Base-by-base conservation (phyloP, 805 yeast species). In the Saccharomycopsis fibuligera region DNA sequence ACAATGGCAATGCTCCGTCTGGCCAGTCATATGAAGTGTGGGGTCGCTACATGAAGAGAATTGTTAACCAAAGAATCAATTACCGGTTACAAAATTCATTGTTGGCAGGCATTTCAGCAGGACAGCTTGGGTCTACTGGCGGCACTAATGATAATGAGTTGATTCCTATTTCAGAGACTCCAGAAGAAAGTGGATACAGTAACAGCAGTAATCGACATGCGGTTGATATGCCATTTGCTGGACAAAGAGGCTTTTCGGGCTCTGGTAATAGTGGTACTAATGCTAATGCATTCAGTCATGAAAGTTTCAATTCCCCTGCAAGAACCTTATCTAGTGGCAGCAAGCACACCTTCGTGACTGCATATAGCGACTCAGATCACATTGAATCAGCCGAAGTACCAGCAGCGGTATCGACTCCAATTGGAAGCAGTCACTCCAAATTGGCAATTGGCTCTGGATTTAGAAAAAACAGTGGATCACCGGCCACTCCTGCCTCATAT, bases 1-100 rank as follows among this genome's bases (percentile, higher is more conserved):
- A 6, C 5, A 22, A 8, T 1, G 44, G n/a, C 5, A 22, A 29
- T 5, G 35, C 31, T 27, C 37, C 27, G 9, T 4, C 17, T 12
- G 23, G 37, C 12, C 45, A 44, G 27, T 25, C 43, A 10, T 50
- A 49, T 24, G 53, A 49, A 24, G 43, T 45, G 4, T 52, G 53
- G 55, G 47, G 49, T 17, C 50, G 41, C 29, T 52, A 52, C 36
- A 52, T 52, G 53, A 52, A 43, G 42, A 38, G 38, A 41, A 47
- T 52, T 39, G 41, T 52, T 25, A 47, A 49, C 33, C 36, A 52
- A 25, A 31, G 55, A 33, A 52, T 52, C 42, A 43, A 44, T 35
- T 38, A 52, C 38, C 41, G 53, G 23, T 44, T 52, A 12, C 29
- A 43, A 16, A 39, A 35, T 29, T 37, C 44, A 3, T 46, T 46